Base-by-base conservation (phyloP, 768 basidiomycete genomes). In the Candolleomyces efflorescens region DNA sequence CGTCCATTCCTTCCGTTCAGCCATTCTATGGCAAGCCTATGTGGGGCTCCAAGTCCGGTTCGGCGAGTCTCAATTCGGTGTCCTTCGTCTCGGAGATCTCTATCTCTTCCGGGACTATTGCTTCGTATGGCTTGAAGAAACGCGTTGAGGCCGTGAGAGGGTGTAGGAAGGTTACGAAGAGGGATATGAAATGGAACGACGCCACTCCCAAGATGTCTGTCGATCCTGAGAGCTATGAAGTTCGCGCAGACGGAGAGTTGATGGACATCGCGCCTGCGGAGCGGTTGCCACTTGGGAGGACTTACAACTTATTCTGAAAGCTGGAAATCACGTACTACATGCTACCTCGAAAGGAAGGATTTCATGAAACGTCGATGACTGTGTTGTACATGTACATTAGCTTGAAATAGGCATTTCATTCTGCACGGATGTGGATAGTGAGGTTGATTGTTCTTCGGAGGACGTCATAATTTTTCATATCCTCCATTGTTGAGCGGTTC, bases 1-100 rank as follows among this genome's bases (percentile, higher is more conserved):
- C 82, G 1, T 95, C 94, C 7, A 98, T 99, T 61, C 94, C 97
- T 12, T 91, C 92, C 1, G 92, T 99, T 0, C 94, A 98, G 68
- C 97, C 97, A 0, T 82, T 86, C 68, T 84, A 83, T 60, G 83
- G 86, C 9, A 84, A 87, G 45, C 93, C 92, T 1, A 98, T 98
- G 97, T 99, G 95, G 94, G 96, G 92, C 13, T 71, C 87, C 26
- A 76, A 89, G 59, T 77, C 93, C 0, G 74, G 78, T 1, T 86
- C 92, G 2, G 96, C 93, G 0, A 89, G 91, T 0, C 79, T 87
- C 53, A 91, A 90, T 73, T 96, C 94, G 0, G 76, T 94, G 54
- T 76, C 86, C 3, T 99, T 97, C 71, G 93, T 96, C 38, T 95
- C 92, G 3, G 74, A 85, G 59, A 73, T 60, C 15, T 63, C 62